phyloP scores from a whole-genome alignment of 2,329 filamentous ascomycete species.

The Cladosporium austrohemisphaericum region DNA sequence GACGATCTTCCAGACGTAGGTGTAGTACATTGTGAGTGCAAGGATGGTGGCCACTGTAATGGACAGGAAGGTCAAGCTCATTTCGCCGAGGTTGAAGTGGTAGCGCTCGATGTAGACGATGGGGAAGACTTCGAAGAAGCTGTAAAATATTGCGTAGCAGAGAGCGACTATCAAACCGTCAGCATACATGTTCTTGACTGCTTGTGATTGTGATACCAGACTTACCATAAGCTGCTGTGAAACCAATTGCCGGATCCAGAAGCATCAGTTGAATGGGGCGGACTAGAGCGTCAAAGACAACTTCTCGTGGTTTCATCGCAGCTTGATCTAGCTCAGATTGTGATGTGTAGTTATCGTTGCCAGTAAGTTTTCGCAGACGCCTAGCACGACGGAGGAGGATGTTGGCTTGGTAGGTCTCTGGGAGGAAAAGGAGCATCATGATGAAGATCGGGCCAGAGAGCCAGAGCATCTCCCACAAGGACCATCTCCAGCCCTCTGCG shows the following conservation, averaged over 20 bases:
- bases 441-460: constrained; percentile 55
- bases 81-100: constrained; percentile 55
- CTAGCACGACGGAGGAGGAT: constrained; percentile 59
- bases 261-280: constrained; percentile 53
- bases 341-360: constrained; percentile 53
- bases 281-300: constrained; percentile 56
- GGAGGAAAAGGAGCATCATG: constrained; percentile 56
- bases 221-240: constrained; percentile 61
- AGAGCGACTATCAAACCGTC: too few relatives aligned
- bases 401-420: constrained; percentile 57
- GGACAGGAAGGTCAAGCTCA: constrained; percentile 59
- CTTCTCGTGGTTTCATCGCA: constrained; percentile 46
- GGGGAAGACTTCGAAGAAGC: constrained; percentile 65
- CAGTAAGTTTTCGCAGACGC: constrained; percentile 60
- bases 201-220: too few relatives aligned
- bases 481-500: constrained; percentile 58
- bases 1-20: constrained; percentile 23
- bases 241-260: constrained; percentile 53
- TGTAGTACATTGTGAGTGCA: constrained; percentile 38
- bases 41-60: constrained; percentile 57
- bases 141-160: constrained; percentile 59
- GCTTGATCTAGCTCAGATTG: constrained; percentile 63
- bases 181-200: too few relatives aligned
- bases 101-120: constrained; percentile 60
- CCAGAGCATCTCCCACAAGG: constrained; percentile 61